Evolutionary conservation across 345 rosid genomes (phyloP).

Genomic region (Streptanthus diversifolius): DNA sequence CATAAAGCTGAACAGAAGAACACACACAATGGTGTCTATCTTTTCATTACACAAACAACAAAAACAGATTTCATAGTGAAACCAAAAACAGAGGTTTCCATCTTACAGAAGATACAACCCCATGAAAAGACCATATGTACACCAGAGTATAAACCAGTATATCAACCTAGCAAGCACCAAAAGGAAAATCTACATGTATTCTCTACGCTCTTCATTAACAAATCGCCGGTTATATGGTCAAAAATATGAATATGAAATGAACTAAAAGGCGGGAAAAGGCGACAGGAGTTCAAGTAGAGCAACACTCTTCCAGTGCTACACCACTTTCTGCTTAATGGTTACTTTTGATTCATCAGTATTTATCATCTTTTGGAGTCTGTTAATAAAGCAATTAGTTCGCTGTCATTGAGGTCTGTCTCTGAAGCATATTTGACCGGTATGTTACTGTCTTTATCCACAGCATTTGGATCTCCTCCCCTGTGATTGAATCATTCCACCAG

Average conservation of each 20-base stretch:
- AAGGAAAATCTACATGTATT: conserved; percentile 20
- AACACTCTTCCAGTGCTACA: conserved; percentile 24
- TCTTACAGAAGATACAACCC: conserved; percentile 26
- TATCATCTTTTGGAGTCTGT: conserved; percentile 36
- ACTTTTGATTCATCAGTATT: conserved; percentile 2
- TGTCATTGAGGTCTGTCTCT: conserved; percentile 42
- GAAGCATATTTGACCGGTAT: conserved; percentile 46
- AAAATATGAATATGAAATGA: not conserved
- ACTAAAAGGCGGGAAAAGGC: conserved; percentile 6
- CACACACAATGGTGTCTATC: not conserved
- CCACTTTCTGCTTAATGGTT: conserved; percentile 18
- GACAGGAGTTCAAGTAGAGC: conserved; percentile 8
- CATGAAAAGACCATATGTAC: conserved; percentile 34
- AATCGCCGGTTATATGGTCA: not conserved
- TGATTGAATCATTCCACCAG: conserved; percentile 19
- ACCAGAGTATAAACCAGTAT: conserved; percentile 23
- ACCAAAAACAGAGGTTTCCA: conserved; percentile 21
- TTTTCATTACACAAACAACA: conserved; percentile 8
- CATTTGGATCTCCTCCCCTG: conserved; percentile 70
- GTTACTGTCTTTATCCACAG: conserved; percentile 41
- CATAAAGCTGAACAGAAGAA: conserved; percentile 7
- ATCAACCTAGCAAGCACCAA: conserved; percentile 16
- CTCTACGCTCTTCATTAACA: conserved; percentile 26
- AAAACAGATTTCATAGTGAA: conserved; percentile 8
- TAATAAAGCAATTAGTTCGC: conserved; percentile 44